These are phyloP conservation scores for Podaxis mareebaensis DNA, from an alignment of 768 basidiomycete genomes.

Conservation along the genomic window DNA sequence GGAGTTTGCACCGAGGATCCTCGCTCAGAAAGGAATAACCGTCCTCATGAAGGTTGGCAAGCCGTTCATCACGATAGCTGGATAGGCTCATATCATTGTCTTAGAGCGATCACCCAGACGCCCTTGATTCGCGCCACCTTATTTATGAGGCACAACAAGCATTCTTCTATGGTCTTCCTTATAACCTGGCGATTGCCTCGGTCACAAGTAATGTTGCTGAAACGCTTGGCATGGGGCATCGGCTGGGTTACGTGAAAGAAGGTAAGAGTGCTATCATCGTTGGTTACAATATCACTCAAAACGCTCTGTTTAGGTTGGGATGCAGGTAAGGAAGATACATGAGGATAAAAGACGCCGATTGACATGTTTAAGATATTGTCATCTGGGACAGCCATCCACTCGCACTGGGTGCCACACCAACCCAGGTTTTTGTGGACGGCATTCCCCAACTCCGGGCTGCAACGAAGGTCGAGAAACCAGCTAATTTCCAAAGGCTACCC, in stretches of 20 bases:
- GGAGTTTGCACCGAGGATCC: slow-evolving; percentile 76
- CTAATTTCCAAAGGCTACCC: slow-evolving; percentile 46
- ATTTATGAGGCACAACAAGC: slow-evolving; percentile 86
- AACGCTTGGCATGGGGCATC: slow-evolving; percentile 74
- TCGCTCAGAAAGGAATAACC: slow-evolving; percentile 64
- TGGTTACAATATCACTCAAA: slow-evolving; percentile 9
- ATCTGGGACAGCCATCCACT: slow-evolving; percentile 87
- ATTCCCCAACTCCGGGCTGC: slow-evolving; percentile 66
- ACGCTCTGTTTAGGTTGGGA: slow-evolving; percentile 56
- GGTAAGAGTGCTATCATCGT: slow-evolving; percentile 37
- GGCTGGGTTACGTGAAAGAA: slow-evolving; percentile 75
- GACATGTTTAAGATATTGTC: slow-evolving; percentile 57
- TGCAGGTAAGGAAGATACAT: slow-evolving; percentile 45
- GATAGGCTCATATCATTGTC: background rate
- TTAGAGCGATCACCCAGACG: slow-evolving; percentile 65
- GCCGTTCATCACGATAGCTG: background rate
- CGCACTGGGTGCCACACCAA: slow-evolving; percentile 81
- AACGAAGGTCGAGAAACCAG: slow-evolving; percentile 51
- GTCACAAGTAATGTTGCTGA: slow-evolving; percentile 76
- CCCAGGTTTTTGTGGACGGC: slow-evolving; percentile 89
- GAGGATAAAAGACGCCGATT: background rate
- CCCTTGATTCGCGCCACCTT: slow-evolving; percentile 70
- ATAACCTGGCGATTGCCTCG: slow-evolving; percentile 67
- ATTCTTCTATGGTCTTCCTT: slow-evolving; percentile 75
- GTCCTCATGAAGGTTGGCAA: slow-evolving; percentile 71